These are phyloP conservation scores for Asclepias syriaca DNA, from an alignment of 257 asterid genomes.

Conservation along the genomic window DNA sequence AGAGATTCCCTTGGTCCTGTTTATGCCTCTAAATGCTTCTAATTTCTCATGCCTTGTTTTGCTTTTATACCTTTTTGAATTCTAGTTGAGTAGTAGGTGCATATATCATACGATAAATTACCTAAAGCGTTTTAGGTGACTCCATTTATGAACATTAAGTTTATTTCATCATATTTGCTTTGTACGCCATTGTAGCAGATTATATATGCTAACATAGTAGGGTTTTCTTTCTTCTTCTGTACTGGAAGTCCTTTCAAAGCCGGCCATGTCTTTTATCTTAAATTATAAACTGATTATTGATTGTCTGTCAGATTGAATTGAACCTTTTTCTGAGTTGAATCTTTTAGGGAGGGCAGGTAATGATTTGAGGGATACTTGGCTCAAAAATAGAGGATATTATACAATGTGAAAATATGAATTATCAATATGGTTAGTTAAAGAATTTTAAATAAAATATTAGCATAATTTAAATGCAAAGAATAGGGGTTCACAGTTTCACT, in stretches of 20 bases:
- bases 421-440: no score
- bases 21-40: not conserved
- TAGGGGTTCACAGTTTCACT: no score
- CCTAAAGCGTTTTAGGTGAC: not conserved
- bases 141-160: not conserved
- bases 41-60: not conserved
- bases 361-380: no score
- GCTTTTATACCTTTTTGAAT: not conserved
- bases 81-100: not conserved
- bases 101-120: not conserved
- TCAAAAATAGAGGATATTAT: no score
- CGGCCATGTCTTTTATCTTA: not conserved
- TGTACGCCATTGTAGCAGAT: constrained; percentile 12
- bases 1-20: no score
- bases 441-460: no score
- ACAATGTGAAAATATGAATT: no score
- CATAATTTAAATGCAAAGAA: no score
- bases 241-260: not conserved
- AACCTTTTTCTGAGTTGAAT: no score
- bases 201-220: constrained; percentile 22
- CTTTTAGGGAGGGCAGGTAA: no score
- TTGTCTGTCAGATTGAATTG: no score
- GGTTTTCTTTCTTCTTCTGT: not conserved
- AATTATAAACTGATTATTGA: no score
- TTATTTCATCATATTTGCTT: not conserved